Percentiles rank a stretch among this genome's conserved stretches.
Evolutionary conservation across 2,329 filamentous ascomycete species (phyloP).

Genomic region (Aspergillus sp.): DNA sequence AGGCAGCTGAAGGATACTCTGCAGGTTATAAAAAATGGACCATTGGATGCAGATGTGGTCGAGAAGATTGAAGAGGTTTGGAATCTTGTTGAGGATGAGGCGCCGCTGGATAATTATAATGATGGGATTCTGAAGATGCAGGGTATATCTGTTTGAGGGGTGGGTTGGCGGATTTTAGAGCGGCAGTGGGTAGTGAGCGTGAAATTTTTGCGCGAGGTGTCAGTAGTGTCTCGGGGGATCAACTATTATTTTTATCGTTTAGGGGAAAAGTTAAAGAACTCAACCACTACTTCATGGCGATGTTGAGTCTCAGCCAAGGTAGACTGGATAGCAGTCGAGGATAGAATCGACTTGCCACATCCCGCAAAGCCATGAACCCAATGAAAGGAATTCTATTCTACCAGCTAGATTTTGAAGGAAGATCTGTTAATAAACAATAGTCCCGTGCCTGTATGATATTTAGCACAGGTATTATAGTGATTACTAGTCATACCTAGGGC

Average conservation of each 20-base stretch:
- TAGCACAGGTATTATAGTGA: not conserved
- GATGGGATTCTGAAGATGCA: not conserved
- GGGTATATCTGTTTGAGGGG: no score
- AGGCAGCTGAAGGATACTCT: slow-evolving; percentile 29
- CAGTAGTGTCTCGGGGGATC: no score
- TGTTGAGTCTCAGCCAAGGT: not conserved
- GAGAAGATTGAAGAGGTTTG: slow-evolving; percentile 33
- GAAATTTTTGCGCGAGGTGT: no score
- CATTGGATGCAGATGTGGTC: slow-evolving; percentile 29
- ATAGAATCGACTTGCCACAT: slow-evolving; percentile 39
- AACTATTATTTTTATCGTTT: no score
- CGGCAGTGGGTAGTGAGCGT: no score
- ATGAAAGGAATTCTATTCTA: slow-evolving; percentile 30
- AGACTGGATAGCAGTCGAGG: slow-evolving; percentile 27
- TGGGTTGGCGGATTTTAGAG: no score
- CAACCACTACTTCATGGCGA: no score
- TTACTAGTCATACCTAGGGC: not conserved
- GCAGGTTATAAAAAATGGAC: slow-evolving; percentile 52
- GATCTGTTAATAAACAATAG: slow-evolving; percentile 2
- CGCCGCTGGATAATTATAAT: slow-evolving; percentile 31
- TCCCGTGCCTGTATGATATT: not conserved
- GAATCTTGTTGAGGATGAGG: slow-evolving; percentile 31
- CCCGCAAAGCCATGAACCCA: slow-evolving; percentile 39
- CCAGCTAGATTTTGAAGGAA: slow-evolving; percentile 31
- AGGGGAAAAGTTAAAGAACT: no score